Evolutionary conservation across 2,329 filamentous ascomycete genomes (phyloP).

Genomic region (Neurospora crassa): DNA sequence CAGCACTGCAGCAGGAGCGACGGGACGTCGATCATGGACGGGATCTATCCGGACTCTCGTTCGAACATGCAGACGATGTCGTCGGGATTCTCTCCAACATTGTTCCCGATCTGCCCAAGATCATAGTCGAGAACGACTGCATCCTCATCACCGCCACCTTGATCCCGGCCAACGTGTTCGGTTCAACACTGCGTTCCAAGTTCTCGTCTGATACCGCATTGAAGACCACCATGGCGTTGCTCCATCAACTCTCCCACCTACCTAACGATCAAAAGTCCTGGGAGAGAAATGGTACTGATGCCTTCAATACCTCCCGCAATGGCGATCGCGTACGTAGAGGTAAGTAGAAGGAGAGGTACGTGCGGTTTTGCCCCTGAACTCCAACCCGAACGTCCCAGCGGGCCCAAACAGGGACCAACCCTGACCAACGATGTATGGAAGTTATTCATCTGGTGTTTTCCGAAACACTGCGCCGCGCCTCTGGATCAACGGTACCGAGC

Average conservation of each 20-base stretch:
- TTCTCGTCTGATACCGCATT: constrained; percentile 79
- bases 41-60: constrained; percentile 21
- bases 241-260: constrained; percentile 68
- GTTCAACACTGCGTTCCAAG: constrained; percentile 73
- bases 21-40: neutral
- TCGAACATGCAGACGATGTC: constrained; percentile 59
- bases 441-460: neutral
- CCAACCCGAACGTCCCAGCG: neutral
- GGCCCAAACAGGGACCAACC: neutral
- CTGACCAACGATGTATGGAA: neutral
- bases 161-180: constrained; percentile 76
- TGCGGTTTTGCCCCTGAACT: neutral
- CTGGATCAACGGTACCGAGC: neutral
- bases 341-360: neutral
- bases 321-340: neutral
- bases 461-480: neutral
- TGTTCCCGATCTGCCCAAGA: constrained; percentile 69
- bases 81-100: constrained; percentile 73
- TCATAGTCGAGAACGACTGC: constrained; percentile 78
- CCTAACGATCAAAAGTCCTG: constrained; percentile 76
- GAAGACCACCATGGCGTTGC: constrained; percentile 57
- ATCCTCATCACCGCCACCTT: constrained; percentile 66
- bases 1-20: neutral
- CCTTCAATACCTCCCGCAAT: constrained; percentile 70
- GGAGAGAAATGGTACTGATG: constrained; percentile 87